Evolutionary conservation across 108 stramenopile genomes (phyloP), one percentile per base, ranked within the genome.

Genomic region (Cyclotella baltica): DNA sequence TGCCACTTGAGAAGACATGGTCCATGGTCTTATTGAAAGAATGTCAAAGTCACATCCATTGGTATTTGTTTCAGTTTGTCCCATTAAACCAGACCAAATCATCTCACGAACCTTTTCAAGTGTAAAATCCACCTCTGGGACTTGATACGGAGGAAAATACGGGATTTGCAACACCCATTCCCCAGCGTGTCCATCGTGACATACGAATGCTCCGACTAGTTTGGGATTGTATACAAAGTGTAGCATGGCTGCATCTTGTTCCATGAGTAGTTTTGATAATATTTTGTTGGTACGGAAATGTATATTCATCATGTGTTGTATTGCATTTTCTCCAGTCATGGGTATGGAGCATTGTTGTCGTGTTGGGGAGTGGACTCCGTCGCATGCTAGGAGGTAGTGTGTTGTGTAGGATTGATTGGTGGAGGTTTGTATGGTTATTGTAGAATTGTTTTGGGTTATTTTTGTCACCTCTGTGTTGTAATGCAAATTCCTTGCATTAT

Each of bases 121-220:
- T 13, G 78, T 62, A 72, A 92, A 95, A 72, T 94, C 85, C 2
- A 73, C 66, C 57, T 92, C 85, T 20, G 83, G 59, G 13, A 81
- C 85, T 73, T 98, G 96, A 62, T 88, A 96, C 0, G 98, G 98
- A 37, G 93, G 93, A 62, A 98, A 98, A 71, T 81, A 97, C 9
- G 98, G 98, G 31, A 98, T 85, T 81, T 98, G 98, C 59, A 96
- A 80, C 1, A 97, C 93, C 83, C 92, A 98, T 67, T 98, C 98
- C 0, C 93, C 96, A n/a, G 61, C 35, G 28, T 59, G 61, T 0
- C 85, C 85, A 43, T 90, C 76, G 67, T 98, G 97, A 62, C 93
- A 92, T 11, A 98, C 98, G 25, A 95, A 88, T 71, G 93, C 97
- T 30, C 88, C 91, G n/a, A 98, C 84, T 3, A 89, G 86, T 38